These are phyloP conservation scores for Pseudonectria foliicola DNA, from an alignment of 2,329 filamentous ascomycete species.

Conservation along the genomic window DNA sequence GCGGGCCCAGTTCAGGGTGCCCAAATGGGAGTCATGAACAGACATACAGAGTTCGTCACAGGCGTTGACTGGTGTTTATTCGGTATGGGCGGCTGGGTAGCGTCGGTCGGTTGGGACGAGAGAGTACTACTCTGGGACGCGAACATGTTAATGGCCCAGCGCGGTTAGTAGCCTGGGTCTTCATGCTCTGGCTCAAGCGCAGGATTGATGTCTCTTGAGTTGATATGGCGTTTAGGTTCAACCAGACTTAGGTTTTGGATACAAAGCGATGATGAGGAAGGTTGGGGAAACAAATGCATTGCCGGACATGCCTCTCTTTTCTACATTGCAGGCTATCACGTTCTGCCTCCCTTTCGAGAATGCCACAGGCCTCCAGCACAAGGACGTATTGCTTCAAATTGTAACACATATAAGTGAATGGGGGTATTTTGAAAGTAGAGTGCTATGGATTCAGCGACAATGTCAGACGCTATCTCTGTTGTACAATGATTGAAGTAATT, in stretches of 20 bases:
- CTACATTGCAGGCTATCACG: too few relatives aligned
- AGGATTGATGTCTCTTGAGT: conserved; percentile 2
- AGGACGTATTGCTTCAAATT: too few relatives aligned
- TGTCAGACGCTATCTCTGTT: too few relatives aligned
- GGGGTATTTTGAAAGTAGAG: too few relatives aligned
- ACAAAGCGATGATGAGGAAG: too few relatives aligned
- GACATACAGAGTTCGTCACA: conserved; percentile 92
- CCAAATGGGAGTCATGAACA: conserved; percentile 80
- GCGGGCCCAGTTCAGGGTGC: conserved; percentile 46
- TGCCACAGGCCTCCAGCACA: too few relatives aligned
- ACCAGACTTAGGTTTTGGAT: too few relatives aligned
- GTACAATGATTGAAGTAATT: conserved; percentile 16
- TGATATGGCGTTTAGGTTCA: conserved; percentile 1
- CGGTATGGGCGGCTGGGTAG: conserved; percentile 90
- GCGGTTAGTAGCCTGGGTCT: conserved; percentile 14
- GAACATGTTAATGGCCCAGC: conserved; percentile 36
- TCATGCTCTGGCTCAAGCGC: conserved; percentile 4
- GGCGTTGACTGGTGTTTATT: conserved; percentile 98
- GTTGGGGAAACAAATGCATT: too few relatives aligned
- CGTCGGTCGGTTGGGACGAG: conserved; percentile 92
- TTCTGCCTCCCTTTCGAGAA: too few relatives aligned
- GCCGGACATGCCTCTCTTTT: too few relatives aligned
- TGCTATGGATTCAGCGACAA: too few relatives aligned
- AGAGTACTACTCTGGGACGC: conserved; percentile 89
- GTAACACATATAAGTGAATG: too few relatives aligned